A percentile compares a stretch with the other conserved stretches of the same genome.
phyloP scores from a whole-genome alignment of 331 rosid genomes.

The Pyrus hybrid region DNA sequence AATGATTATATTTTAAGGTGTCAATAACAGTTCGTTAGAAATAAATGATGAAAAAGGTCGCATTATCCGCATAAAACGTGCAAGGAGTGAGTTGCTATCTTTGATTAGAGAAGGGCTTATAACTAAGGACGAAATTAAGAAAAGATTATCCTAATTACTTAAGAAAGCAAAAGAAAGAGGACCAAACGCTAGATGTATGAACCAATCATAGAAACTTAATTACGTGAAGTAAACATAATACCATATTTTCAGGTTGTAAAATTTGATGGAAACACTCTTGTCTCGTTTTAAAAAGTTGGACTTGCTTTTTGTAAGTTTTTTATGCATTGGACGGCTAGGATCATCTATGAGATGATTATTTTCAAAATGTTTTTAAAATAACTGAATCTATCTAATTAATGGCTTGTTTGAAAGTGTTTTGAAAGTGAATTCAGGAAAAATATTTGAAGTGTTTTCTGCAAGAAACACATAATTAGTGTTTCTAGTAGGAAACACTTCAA shows the following conservation, averaged over 20 bases:
- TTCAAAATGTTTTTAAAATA: no score
- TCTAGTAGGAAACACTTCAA: no score
- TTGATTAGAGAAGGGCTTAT: background rate
- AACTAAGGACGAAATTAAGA: background rate
- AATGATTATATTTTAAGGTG: no score
- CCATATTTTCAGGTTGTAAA: slow-evolving; percentile 5
- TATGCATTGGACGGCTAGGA: no score
- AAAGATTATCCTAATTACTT: no score
- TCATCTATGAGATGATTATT: no score
- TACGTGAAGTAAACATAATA: slow-evolving; percentile 3
- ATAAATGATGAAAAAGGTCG: background rate
- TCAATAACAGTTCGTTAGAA: background rate
- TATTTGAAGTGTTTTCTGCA: no score
- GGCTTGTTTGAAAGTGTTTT: no score
- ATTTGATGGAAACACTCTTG: background rate
- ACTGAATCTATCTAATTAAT: no score
- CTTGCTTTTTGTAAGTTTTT: background rate
- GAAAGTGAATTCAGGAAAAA: rapidly evolving
- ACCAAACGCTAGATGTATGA: background rate
- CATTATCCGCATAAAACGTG: background rate
- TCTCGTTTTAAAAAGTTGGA: background rate
- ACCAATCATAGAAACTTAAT: slow-evolving; percentile 1
- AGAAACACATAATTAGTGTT: no score
- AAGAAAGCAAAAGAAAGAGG: background rate
- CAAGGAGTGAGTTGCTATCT: background rate